Evolutionary conservation across 1,284 basidiomycete species (phyloP).

Genomic region (Heterobasidion occidentale): DNA sequence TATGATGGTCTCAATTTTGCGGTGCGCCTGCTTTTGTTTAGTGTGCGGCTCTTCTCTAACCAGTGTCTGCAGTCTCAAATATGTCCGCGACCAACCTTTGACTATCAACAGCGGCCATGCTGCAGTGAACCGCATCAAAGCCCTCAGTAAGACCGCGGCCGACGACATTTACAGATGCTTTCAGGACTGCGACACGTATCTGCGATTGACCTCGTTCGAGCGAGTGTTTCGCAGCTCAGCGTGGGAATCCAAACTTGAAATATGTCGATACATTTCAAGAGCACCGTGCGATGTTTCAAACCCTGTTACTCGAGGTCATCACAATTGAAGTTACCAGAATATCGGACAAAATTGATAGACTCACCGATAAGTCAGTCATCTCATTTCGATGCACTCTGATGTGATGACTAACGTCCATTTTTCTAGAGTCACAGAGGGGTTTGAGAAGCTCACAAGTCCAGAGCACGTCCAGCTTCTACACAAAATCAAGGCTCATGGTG

Average conservation of each 20-base stretch:
- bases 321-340: constrained; percentile 22
- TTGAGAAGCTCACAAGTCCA: not conserved
- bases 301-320: constrained; percentile 25
- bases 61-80: too few relatives aligned
- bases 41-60: too few relatives aligned
- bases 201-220: constrained; percentile 22
- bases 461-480: constrained; percentile 4
- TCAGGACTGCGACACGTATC: constrained; percentile 23
- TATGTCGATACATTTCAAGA: constrained; percentile 25
- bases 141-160: constrained; percentile 12
- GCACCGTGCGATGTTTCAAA: constrained; percentile 23
- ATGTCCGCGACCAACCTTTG: too few relatives aligned
- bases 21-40: too few relatives aligned
- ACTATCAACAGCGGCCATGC: too few relatives aligned
- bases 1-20: not conserved
- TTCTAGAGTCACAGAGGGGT: constrained; percentile 12
- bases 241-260: constrained; percentile 28
- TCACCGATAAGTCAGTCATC: constrained; percentile 3
- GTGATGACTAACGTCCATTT: constrained; percentile 15
- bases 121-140: not conserved
- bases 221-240: constrained; percentile 28
- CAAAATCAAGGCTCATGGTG: constrained; percentile 1
- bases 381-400: constrained; percentile 22
- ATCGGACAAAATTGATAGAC: too few relatives aligned
- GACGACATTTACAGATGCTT: constrained; percentile 22